phyloP scores from a whole-genome alignment of 805 yeast species.

The Sporopachydermia lactativora region DNA sequence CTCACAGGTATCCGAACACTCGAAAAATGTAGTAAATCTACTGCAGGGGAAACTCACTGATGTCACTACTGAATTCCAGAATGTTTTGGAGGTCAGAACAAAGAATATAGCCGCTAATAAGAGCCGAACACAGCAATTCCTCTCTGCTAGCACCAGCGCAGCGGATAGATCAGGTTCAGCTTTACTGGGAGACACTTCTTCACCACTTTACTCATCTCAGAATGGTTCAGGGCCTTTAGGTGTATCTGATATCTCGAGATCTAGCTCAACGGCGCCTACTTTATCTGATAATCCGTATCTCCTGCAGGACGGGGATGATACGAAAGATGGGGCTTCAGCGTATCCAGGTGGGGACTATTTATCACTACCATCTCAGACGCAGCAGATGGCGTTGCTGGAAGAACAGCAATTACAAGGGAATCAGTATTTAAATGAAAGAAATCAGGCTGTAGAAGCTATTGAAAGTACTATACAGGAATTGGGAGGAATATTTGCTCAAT shows the following conservation, averaged over 20 bases:
- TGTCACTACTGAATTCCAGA: conserved; percentile 82
- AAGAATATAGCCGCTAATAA: conserved; percentile 68
- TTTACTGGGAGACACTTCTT: background rate
- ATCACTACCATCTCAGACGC: conserved; percentile 76
- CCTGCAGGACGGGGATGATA: conserved; percentile 5
- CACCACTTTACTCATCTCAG: conserved; percentile 1
- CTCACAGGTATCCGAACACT: conserved; percentile 57
- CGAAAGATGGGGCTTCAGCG: conserved; percentile 17
- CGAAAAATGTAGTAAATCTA: conserved; percentile 75
- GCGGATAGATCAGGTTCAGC: background rate
- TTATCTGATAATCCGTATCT: conserved; percentile 12
- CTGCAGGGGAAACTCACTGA: conserved; percentile 84
- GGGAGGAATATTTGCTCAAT: conserved; percentile 84
- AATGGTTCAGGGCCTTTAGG: conserved; percentile 5
- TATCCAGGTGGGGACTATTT: conserved; percentile 32
- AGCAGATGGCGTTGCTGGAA: conserved; percentile 66
- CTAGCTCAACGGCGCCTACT: conserved; percentile 12
- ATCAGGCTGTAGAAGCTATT: conserved; percentile 86
- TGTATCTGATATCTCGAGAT: conserved; percentile 20
- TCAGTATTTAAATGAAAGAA: conserved; percentile 69
- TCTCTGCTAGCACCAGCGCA: conserved; percentile 28
- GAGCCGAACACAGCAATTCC: conserved; percentile 71
- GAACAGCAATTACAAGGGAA: conserved; percentile 49
- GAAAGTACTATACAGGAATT: conserved; percentile 96
- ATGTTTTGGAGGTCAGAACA: conserved; percentile 80